Conservation (phyloP, 176 grass and related monocot species). For the Chloris gayana region DNA sequence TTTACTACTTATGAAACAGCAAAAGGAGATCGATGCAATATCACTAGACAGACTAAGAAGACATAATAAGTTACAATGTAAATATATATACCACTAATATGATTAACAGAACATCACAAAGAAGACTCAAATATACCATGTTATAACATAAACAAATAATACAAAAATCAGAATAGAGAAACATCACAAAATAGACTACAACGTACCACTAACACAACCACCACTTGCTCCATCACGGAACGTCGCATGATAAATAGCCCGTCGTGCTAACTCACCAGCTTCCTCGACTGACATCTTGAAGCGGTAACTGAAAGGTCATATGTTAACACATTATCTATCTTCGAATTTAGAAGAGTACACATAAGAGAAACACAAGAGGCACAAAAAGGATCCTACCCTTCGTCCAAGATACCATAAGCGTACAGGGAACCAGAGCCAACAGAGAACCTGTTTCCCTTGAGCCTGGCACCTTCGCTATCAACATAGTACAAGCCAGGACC, state of each 20-base stretch:
- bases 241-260: constrained; percentile 90
- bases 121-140: not conserved
- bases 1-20: not conserved
- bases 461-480: constrained; percentile 94
- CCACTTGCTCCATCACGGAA: constrained; percentile 94
- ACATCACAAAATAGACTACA: constrained; percentile 4
- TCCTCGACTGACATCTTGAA: constrained; percentile 79
- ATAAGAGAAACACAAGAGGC: not conserved
- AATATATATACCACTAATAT: not conserved
- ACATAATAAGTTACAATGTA: not conserved
- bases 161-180: not conserved
- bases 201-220: constrained; percentile 85
- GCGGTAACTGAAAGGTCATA: constrained; percentile 65
- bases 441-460: constrained; percentile 82
- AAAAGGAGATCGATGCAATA: not conserved
- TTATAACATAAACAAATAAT: not conserved
- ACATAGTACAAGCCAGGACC: constrained; percentile 97
- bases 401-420: constrained; percentile 88
- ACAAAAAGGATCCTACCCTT: constrained; percentile 55
- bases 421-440: constrained; percentile 96
- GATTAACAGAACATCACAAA: not conserved
- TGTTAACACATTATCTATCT: constrained; percentile 17
- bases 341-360: not conserved
- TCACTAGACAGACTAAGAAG: not conserved
- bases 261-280: constrained; percentile 75